Evolutionary conservation across 805 yeast species (phyloP).

Genomic region (Hanseniaspora meyeri): DNA sequence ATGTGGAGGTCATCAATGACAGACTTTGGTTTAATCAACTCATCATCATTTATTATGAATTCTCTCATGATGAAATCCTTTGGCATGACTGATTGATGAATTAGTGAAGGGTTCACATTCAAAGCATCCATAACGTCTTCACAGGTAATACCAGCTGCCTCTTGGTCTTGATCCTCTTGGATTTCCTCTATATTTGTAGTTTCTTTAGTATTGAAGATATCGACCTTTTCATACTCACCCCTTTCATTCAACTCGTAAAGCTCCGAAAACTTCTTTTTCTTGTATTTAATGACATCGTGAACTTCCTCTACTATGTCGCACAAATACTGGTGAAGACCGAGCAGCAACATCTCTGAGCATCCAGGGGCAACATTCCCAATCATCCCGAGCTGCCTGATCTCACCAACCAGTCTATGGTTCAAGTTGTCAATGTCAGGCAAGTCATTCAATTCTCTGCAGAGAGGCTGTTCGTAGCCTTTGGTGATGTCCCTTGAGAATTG

Average conservation of each 20-base stretch:
- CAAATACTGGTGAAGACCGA: constrained; percentile 76
- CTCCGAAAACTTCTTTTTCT: constrained; percentile 37
- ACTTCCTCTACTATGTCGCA: constrained; percentile 62
- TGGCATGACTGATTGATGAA: constrained; percentile 56
- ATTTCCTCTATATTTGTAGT: neutral
- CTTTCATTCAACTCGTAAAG: constrained; percentile 26
- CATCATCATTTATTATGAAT: constrained; percentile 47
- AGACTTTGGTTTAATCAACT: constrained; percentile 23
- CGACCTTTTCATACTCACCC: constrained; percentile 21
- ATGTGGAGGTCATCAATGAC: constrained; percentile 27
- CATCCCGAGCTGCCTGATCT: constrained; percentile 80
- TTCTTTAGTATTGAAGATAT: neutral
- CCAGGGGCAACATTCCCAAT: constrained; percentile 68
- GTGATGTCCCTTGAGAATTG: constrained; percentile 90
- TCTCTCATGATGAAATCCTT: constrained; percentile 35
- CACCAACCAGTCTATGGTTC: constrained; percentile 59
- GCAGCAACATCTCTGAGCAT: constrained; percentile 59
- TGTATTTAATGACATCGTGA: constrained; percentile 55
- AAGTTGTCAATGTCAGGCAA: constrained; percentile 69
- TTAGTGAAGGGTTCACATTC: constrained; percentile 49
- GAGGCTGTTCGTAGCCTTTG: constrained; percentile 70
- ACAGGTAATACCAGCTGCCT: constrained; percentile 33
- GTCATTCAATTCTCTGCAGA: constrained; percentile 65
- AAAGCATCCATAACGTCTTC: constrained; percentile 60
- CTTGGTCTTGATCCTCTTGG: neutral